Percentiles rank a stretch among this genome's conserved stretches.
phyloP scores from a whole-genome alignment of 2,329 filamentous ascomycete genomes.

The Teratosphaeria destructans region DNA sequence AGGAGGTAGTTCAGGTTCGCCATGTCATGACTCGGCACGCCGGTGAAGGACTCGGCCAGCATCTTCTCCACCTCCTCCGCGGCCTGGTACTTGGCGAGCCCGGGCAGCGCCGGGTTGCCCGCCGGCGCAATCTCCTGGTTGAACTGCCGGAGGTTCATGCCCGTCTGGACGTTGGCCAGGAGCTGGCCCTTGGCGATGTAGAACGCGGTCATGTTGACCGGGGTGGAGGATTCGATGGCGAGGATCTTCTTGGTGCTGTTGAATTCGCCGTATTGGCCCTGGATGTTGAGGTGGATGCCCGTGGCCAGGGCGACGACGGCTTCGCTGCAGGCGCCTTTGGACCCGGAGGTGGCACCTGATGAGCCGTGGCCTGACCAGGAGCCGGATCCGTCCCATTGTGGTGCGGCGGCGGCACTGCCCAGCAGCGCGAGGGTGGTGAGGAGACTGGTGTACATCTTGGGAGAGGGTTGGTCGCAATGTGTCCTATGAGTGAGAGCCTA shows the following conservation, averaged over 20 bases:
- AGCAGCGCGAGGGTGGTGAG: neutral
- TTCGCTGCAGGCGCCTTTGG: neutral
- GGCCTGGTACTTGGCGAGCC: slow-evolving; percentile 9
- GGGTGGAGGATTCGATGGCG: slow-evolving; percentile 6
- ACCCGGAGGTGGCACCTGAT: neutral
- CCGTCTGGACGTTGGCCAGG: slow-evolving; percentile 6
- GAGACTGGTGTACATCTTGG: neutral
- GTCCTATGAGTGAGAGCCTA: neutral
- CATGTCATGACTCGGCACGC: slow-evolving; percentile 6
- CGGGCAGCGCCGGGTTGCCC: slow-evolving; percentile 11
- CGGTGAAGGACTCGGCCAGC: slow-evolving; percentile 7
- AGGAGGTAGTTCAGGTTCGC: slow-evolving; percentile 8
- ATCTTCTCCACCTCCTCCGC: slow-evolving; percentile 13
- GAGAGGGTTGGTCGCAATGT: neutral
- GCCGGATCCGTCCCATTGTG: neutral
- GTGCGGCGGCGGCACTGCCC: neutral
- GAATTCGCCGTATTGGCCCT: slow-evolving; percentile 14
- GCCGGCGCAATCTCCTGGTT: slow-evolving; percentile 14
- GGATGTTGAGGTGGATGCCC: slow-evolving; percentile 17
- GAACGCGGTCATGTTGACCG: slow-evolving; percentile 5
- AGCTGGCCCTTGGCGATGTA: slow-evolving; percentile 12
- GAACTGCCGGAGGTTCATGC: slow-evolving; percentile 14
- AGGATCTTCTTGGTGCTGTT: slow-evolving; percentile 11
- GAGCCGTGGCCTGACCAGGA: neutral
- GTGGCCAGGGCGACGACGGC: slow-evolving; percentile 11